phyloP scores from a whole-genome alignment of 352 stramenopile species.

The Hyaloperonospora brassicae region DNA sequence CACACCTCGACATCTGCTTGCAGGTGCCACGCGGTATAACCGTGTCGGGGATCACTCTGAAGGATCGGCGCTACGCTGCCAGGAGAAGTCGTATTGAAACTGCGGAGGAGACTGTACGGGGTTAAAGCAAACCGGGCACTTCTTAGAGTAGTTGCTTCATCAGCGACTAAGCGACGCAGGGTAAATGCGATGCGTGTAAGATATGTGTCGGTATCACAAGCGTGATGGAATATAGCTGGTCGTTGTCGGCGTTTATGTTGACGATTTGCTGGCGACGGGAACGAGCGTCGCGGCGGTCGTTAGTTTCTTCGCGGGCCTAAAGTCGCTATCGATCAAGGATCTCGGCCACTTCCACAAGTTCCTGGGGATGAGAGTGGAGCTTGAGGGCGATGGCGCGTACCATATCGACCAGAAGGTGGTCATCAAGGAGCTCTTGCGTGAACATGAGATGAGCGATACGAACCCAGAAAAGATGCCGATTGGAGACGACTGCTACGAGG shows the following conservation, averaged over 20 bases:
- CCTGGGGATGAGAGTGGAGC: background rate
- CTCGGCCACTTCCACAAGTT: background rate
- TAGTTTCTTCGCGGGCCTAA: too few relatives aligned
- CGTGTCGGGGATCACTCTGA: background rate
- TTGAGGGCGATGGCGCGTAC: background rate
- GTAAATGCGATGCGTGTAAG: background rate
- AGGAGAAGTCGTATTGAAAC: background rate
- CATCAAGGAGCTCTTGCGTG: background rate
- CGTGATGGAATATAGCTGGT: background rate
- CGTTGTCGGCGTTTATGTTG: background rate
- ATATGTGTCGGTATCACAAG: background rate
- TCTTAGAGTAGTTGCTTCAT: conserved; percentile 14
- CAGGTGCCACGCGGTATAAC: background rate
- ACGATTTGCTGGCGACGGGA: too few relatives aligned
- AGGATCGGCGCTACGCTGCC: background rate
- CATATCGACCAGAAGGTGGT: background rate
- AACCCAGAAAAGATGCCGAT: background rate
- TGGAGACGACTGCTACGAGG: too few relatives aligned
- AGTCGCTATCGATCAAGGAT: background rate
- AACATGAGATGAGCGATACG: background rate
- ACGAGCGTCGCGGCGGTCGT: too few relatives aligned
- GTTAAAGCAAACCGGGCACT: conserved; percentile 19
- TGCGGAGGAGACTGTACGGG: conserved; percentile 28
- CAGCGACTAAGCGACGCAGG: background rate
- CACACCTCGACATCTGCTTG: background rate